Percentiles rank a stretch among this genome's conserved stretches.
Conservation (phyloP, 2,329 filamentous ascomycete species). For the Colletotrichum sp. region DNA sequence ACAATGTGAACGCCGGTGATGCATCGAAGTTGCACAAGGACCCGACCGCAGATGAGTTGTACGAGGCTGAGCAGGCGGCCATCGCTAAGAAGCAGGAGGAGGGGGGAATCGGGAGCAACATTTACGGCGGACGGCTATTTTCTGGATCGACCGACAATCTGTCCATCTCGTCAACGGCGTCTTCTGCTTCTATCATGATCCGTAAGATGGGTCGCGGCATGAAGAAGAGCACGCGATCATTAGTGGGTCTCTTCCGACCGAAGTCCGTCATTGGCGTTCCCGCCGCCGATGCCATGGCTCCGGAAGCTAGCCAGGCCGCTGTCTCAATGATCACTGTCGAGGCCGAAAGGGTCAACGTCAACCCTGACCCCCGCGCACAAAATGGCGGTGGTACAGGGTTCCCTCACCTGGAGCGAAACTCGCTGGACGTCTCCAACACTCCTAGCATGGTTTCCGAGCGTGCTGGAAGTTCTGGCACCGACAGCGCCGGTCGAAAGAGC, state of each 20-base stretch:
- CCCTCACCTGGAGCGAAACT: constrained; percentile 83
- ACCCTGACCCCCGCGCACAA: constrained; percentile 71
- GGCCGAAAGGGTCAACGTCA: constrained; percentile 84
- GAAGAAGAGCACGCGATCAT: constrained; percentile 89
- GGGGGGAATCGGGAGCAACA: constrained; percentile 87
- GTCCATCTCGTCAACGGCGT: constrained; percentile 88
- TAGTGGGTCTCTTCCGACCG: constrained; percentile 92
- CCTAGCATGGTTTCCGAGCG: constrained; percentile 54
- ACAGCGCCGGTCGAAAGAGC: constrained; percentile 75
- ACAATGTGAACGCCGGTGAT: constrained; percentile 28
- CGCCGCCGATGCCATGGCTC: constrained; percentile 68
- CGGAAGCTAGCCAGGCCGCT: constrained; percentile 76
- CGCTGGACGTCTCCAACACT: constrained; percentile 68
- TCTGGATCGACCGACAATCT: constrained; percentile 93
- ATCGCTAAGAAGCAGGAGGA: constrained; percentile 95
- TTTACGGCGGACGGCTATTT: constrained; percentile 89
- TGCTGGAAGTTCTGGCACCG: constrained; percentile 60
- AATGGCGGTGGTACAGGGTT: constrained; percentile 78
- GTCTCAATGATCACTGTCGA: constrained; percentile 97
- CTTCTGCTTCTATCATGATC: constrained; percentile 91
- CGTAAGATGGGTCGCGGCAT: constrained; percentile 99
- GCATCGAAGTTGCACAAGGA: constrained; percentile 68
- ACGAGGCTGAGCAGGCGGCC: constrained; percentile 87
- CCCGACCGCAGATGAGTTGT: constrained; percentile 64
- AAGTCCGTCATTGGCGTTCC: constrained; percentile 88